Evolutionary conservation across 805 yeast genomes (phyloP).

Genomic region (Ascoidea rubescens): DNA sequence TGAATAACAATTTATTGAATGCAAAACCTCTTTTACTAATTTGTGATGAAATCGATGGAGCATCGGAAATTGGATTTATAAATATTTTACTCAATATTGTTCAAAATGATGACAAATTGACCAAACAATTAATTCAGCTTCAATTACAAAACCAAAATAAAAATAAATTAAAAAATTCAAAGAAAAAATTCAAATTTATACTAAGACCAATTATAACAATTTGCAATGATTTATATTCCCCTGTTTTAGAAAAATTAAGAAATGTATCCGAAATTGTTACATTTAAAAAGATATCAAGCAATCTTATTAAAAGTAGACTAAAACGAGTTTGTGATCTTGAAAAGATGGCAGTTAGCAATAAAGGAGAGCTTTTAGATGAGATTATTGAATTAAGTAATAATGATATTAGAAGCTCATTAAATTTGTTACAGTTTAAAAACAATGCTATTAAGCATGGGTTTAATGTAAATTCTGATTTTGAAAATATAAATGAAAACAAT

Average conservation of each 20-base stretch:
- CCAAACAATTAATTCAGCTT: conserved; percentile 12
- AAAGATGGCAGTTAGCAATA: conserved; percentile 16
- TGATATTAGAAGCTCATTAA: conserved; percentile 77
- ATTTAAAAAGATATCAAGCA: conserved; percentile 44
- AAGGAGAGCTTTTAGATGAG: conserved; percentile 41
- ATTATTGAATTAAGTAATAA: conserved; percentile 61
- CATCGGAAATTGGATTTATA: conserved; percentile 52
- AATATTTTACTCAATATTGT: conserved; percentile 42
- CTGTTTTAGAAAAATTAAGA: conserved; percentile 60
- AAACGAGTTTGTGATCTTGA: conserved; percentile 44
- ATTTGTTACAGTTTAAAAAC: conserved; percentile 53
- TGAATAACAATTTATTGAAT: conserved; percentile 49
- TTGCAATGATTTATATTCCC: conserved; percentile 76
- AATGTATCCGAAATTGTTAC: conserved; percentile 59
- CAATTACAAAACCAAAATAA: conserved; percentile 14
- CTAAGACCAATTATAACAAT: conserved; percentile 82
- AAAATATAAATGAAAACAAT: conserved; percentile 14
- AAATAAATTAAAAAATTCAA: conserved; percentile 12
- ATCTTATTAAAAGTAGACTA: conserved; percentile 30
- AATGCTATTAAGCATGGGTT: not conserved
- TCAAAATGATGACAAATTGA: conserved; percentile 40
- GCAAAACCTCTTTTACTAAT: conserved; percentile 72
- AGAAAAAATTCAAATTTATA: conserved; percentile 26
- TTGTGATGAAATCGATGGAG: conserved; percentile 85
- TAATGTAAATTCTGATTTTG: conserved; percentile 10